Percentiles rank a stretch among this genome's conserved stretches.
Conservation (phyloP, 1,139 yeast species). For the Geotrichum reessii region DNA sequence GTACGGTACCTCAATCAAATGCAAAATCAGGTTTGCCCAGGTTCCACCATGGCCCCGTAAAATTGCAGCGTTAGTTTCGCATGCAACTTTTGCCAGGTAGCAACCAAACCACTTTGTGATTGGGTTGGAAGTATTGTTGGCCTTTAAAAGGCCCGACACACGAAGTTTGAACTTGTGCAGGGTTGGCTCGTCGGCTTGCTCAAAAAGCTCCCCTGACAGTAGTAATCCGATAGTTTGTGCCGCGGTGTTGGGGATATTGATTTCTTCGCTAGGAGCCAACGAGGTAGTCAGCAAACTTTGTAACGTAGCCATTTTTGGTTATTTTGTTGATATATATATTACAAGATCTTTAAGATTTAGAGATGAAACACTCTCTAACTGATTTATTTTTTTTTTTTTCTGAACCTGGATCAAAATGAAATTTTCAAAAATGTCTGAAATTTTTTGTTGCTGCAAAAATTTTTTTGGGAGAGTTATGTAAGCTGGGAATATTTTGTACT, state of each 20-base stretch:
- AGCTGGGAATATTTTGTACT: not conserved
- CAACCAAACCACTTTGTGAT: slow-evolving; percentile 35
- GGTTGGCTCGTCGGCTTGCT: slow-evolving; percentile 26
- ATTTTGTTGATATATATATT: too few relatives aligned
- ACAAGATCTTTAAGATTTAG: too few relatives aligned
- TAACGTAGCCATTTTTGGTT: slow-evolving; percentile 17
- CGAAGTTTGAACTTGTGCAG: slow-evolving; percentile 35
- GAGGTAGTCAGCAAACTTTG: slow-evolving; percentile 23
- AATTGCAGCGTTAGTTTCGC: slow-evolving; percentile 31
- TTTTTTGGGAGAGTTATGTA: not conserved
- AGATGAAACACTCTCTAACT: too few relatives aligned
- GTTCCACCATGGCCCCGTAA: slow-evolving; percentile 48
- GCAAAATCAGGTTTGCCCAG: slow-evolving; percentile 51
- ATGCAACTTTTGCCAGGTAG: slow-evolving; percentile 30
- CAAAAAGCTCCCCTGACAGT: slow-evolving; percentile 22
- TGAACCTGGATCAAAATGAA: not conserved
- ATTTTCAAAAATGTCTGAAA: not conserved
- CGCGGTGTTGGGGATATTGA: slow-evolving; percentile 20
- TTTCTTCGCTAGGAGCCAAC: slow-evolving; percentile 24
- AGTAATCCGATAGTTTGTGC: slow-evolving; percentile 21
- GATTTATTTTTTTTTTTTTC: not conserved
- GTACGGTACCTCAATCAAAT: slow-evolving; percentile 51
- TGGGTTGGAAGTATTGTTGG: slow-evolving; percentile 24
- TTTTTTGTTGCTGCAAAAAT: not conserved
- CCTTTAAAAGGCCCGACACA: slow-evolving; percentile 37